Evolutionary conservation across 192 early-diverging fungal genomes (phyloP), one percentile per base, ranked within the genome.

Genomic region (Borealophlyctis nickersoniae): DNA sequence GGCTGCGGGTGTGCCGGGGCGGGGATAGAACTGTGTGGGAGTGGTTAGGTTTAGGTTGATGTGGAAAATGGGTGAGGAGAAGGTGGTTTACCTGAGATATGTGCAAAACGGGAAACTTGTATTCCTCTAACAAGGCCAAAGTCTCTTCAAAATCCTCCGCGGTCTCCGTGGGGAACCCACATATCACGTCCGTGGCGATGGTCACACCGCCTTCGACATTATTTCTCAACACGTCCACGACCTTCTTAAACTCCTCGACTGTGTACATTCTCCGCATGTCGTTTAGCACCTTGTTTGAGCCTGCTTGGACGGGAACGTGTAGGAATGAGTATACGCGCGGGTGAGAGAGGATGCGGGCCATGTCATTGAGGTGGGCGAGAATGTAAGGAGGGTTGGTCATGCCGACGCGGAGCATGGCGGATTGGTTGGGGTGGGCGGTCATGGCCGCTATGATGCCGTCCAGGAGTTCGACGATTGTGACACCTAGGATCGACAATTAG

Each of bases 351-450:
- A 85, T 64, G 28, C 80, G 65, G 23, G 73, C 74, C 16, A 85
- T 77, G 49, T 72, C 74, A 19, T 65, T 54, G 26, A 85, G 31
- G 65, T 85, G 83, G 32, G 77, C 73, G 36, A 84, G 57, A 49
- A 85, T 85, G 71, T 85, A 84, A 1, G 83, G 83, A 23, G 83
- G 83, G 59, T 85, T 85, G 11, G 83, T 84, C 81, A 85, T 85
- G 28, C 83, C 83, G n/a, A 85, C 66, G 16, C 83, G 62, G 3
- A 85, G 66, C 79, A 70, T 85, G 22, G 68, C 75, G 26, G 52
- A 60, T 19, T 60, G 58, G 16, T 36, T 56, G 3, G 62, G 55
- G 51, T 75, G 69, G 19, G 32, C 29, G 50, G 82, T 80, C 59
- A 84, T 70, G 36, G 63, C 66, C 14, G 29, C 50, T 26, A 84